A percentile compares a stretch with the other conserved stretches of the same genome.
Conservation (phyloP, 768 basidiomycete species). For the Kwoniella bestiolae region DNA sequence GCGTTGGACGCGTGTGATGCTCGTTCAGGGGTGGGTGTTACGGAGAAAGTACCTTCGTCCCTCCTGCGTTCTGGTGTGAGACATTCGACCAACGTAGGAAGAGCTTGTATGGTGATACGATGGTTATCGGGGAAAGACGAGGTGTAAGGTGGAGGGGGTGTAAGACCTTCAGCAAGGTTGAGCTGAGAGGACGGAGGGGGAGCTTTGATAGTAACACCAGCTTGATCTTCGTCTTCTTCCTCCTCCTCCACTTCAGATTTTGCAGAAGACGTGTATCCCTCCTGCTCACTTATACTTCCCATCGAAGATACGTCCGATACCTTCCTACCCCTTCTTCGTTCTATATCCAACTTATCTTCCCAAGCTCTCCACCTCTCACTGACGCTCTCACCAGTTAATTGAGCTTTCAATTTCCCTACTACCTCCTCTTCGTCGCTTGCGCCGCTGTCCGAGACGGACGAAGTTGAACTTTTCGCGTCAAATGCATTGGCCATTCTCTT, state of each 20-base stretch:
- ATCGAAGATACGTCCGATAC: constrained; percentile 15
- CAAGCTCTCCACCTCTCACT: constrained; percentile 30
- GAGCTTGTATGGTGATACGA: not conserved
- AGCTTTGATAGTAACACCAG: constrained; percentile 32
- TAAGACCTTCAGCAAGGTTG: constrained; percentile 11
- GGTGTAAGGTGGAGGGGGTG: constrained; percentile 44
- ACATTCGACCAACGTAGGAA: constrained; percentile 4
- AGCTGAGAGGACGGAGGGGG: constrained; percentile 1
- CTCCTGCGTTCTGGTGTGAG: constrained; percentile 14
- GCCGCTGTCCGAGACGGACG: constrained; percentile 31
- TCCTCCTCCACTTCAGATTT: constrained; percentile 3
- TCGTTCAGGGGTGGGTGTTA: constrained; percentile 34
- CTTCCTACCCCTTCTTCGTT: constrained; percentile 9
- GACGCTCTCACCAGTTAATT: constrained; percentile 43
- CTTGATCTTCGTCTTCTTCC: constrained; percentile 5
- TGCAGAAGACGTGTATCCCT: constrained; percentile 5
- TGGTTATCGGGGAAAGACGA: constrained; percentile 30
- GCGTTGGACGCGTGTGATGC: not conserved
- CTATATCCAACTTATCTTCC: constrained; percentile 19
- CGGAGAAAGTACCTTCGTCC: constrained; percentile 19
- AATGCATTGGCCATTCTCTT: constrained; percentile 40
- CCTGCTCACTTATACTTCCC: constrained; percentile 37
- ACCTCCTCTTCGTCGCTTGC: constrained; percentile 26
- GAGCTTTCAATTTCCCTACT: constrained; percentile 18
- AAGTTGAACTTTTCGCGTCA: constrained; percentile 32